Percentiles rank a stretch among this genome's conserved stretches.
Evolutionary conservation across 768 basidiomycete species (phyloP).

Genomic region (Trametes coccinea): DNA sequence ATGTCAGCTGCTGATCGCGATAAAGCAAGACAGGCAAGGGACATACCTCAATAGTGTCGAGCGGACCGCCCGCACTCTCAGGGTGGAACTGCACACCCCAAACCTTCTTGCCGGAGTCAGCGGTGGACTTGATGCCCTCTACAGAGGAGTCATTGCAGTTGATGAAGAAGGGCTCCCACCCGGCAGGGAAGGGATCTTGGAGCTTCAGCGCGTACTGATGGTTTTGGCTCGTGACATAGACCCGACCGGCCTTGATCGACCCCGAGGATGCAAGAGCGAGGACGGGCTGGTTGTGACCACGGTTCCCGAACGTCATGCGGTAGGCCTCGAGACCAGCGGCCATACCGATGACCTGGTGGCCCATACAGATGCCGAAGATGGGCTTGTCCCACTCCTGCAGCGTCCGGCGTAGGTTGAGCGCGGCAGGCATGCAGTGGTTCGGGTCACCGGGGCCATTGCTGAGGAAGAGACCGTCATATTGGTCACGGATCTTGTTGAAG

Average conservation of each 20-base stretch:
- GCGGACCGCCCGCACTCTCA: conserved; percentile 96
- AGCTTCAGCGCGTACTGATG: conserved; percentile 97
- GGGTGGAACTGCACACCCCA: conserved; percentile 99
- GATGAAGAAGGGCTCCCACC: conserved; percentile 99
- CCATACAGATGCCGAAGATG: conserved; percentile 99
- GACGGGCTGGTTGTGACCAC: conserved; percentile 99
- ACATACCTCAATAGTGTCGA: conserved; percentile 94
- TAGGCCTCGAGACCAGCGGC: conserved; percentile 96
- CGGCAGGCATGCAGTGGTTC: conserved; percentile 82
- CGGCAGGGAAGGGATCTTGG: conserved; percentile 92
- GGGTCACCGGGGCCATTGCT: conserved; percentile 98
- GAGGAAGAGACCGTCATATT: conserved; percentile 93
- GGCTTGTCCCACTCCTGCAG: conserved; percentile 90
- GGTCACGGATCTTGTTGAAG: conserved; percentile 88
- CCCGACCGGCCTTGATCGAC: conserved; percentile 91
- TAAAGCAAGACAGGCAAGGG: background rate
- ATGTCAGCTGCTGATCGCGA: background rate
- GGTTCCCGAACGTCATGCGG: conserved; percentile 99
- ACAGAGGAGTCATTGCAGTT: conserved; percentile 99
- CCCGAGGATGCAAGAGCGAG: conserved; percentile 92
- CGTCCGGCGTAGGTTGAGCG: conserved; percentile 75
- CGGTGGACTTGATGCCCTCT: conserved; percentile 96
- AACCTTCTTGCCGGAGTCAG: conserved; percentile 83
- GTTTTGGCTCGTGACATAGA: conserved; percentile 98
- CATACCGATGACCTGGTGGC: conserved; percentile 96